Base-by-base conservation (phyloP, 2,329 filamentous ascomycete species). In the Sphaceloma murrayae region DNA sequence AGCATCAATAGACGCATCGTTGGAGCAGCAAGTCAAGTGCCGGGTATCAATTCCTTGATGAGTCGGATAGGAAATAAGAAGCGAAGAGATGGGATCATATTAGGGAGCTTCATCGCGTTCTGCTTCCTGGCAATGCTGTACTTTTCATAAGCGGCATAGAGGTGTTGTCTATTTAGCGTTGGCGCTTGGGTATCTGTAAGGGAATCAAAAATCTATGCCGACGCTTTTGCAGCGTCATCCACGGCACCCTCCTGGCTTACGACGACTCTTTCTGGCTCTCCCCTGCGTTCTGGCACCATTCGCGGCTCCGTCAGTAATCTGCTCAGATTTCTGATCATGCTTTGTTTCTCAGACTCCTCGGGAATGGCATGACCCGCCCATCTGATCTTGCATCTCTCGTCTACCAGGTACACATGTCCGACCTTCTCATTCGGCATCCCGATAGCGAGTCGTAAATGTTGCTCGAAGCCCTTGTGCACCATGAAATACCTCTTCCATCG, bases 21-120 rank as follows among this genome's bases (percentile, higher is more conserved):
- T 3, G 72, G 82, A 24, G 89, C 88, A 19, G 91, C 89, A 29
- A 86, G 84, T 58, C 83, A 94, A 60, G 82, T 98, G 11, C 91
- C 91, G 0, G 91, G 91, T 1, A 79, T 98, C 55, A 98, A 96
- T 64, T 80, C 80, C 42, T 68, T 98, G 58, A 96, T 98, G 55
- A 78, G 80, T 42, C 82, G 85, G 65, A 98, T 98, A 64, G 89
- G 88, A 43, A 81, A 85, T 47, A 93, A 94, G 71, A 94, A 94
- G 74, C 78, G 89, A 62, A 80, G 91, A 55, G 91, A 98, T 64
- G 88, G 88, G 21, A 81, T 98, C 53, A 94, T 98, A 52, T 75
- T 98, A 68, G 91, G 86, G 13, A 70, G 72, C 34, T 94, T 98
- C 57, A 87, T 98, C 57, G 88, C 87, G 0, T 75, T 94, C 54